A percentile compares a stretch with the other conserved stretches of the same genome.
Conservation (phyloP, 176 grass and related monocot genomes). For the Tuctoria greenei region DNA sequence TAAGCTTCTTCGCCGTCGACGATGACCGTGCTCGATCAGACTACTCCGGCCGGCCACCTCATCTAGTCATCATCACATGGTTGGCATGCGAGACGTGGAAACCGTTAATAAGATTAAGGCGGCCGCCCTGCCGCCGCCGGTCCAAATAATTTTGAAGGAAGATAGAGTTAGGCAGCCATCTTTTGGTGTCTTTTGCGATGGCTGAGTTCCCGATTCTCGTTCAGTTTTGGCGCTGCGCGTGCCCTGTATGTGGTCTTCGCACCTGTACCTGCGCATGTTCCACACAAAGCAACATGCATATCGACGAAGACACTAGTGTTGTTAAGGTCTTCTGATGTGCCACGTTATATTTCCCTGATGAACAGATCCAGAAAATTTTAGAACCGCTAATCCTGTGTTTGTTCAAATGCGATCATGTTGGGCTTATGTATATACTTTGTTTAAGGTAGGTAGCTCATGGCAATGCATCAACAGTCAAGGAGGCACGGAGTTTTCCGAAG, state of each 20-base stretch:
- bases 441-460: neutral
- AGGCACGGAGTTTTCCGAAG: neutral
- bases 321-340: neutral
- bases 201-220: neutral
- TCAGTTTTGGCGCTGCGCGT: neutral
- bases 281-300: neutral
- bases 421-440: neutral
- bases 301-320: neutral
- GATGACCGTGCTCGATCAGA: slow-evolving; percentile 23
- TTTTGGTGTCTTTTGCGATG: slow-evolving; percentile 47
- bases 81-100: slow-evolving; percentile 42
- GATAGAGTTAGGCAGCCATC: slow-evolving; percentile 51
- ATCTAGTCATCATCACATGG: slow-evolving; percentile 1
- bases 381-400: neutral
- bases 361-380: neutral
- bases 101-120: slow-evolving; percentile 37
- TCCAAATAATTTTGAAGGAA: neutral
- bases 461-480: neutral
- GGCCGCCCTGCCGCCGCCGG: neutral
- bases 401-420: neutral
- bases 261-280: neutral
- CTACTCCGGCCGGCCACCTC: neutral
- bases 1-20: slow-evolving; percentile 6
- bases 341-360: neutral
- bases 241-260: neutral